phyloP scores from a whole-genome alignment of 352 stramenopile genomes.

The Discostella stelligera region DNA sequence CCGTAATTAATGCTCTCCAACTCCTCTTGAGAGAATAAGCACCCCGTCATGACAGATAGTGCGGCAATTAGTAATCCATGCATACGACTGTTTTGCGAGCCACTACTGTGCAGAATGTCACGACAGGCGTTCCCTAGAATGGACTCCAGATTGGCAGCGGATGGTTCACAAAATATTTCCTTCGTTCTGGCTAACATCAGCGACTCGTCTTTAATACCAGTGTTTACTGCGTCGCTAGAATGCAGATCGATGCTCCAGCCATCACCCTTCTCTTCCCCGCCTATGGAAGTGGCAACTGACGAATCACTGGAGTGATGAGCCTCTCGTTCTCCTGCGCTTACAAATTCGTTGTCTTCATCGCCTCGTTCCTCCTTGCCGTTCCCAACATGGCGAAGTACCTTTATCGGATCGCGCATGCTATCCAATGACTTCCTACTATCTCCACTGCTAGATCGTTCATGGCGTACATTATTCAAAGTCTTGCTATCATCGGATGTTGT shows the following conservation, averaged over 20 bases:
- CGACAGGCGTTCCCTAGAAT: slow-evolving; percentile 58
- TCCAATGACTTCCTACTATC: neutral
- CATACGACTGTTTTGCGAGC: slow-evolving; percentile 18
- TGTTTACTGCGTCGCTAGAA: neutral
- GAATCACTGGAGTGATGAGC: neutral
- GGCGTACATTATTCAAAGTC: neutral
- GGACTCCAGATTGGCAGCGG: slow-evolving; percentile 47
- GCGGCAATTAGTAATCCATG: slow-evolving; percentile 61
- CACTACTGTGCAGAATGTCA: slow-evolving; percentile 13
- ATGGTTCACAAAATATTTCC: neutral
- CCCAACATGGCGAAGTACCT: slow-evolving; percentile 7
- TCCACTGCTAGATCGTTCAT: neutral
- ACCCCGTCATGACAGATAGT: slow-evolving; percentile 54
- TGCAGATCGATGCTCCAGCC: too few species aligned
- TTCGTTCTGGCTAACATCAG: neutral
- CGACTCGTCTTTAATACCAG: neutral
- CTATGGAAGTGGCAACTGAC: neutral
- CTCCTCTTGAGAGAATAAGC: slow-evolving; percentile 38
- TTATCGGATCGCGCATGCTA: slow-evolving; percentile 27
- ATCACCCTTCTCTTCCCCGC: neutral
- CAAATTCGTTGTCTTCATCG: neutral
- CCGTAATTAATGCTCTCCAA: slow-evolving; percentile 22
- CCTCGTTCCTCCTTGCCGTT: too few species aligned
- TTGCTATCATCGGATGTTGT: neutral
- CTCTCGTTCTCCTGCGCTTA: neutral